Percentiles rank a stretch among this genome's conserved stretches.
Conservation (phyloP, 148 eudicot genomes). For the Agrostemma githago region DNA sequence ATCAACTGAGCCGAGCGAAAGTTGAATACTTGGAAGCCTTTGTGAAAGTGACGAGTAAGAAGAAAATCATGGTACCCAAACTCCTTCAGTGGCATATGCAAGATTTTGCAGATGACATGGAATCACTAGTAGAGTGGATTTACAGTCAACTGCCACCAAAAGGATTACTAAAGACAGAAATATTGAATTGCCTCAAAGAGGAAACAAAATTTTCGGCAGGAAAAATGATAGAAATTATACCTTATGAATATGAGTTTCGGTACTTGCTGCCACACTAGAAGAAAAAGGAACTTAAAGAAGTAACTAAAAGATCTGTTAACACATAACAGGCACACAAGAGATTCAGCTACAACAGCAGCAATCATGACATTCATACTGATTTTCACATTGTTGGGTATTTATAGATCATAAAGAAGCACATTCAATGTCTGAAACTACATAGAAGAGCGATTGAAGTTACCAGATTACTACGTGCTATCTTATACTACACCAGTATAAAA, state of each 20-base stretch:
- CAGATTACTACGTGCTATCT: background rate
- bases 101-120: slow-evolving; percentile 93
- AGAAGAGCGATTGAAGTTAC: background rate
- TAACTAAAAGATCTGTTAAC: slow-evolving; percentile 2
- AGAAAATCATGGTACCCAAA: slow-evolving; percentile 74
- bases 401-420: background rate
- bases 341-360: slow-evolving; percentile 3
- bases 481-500: slow-evolving; percentile 5
- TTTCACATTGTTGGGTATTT: slow-evolving; percentile 12
- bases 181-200: slow-evolving; percentile 74
- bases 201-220: slow-evolving; percentile 46
- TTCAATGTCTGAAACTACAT: slow-evolving; percentile 8
- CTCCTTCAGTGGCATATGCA: slow-evolving; percentile 89
- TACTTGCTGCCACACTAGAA: slow-evolving; percentile 50
- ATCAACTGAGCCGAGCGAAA: slow-evolving; percentile 75
- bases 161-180: slow-evolving; percentile 52
- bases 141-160: slow-evolving; percentile 79
- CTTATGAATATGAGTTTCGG: slow-evolving; percentile 73
- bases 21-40: slow-evolving; percentile 87
- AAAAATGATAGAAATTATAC: slow-evolving; percentile 62
- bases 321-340: slow-evolving; percentile 5
- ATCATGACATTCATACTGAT: background rate
- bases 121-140: slow-evolving; percentile 85
- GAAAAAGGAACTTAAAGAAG: slow-evolving; percentile 7
- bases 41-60: slow-evolving; percentile 69